These are phyloP conservation scores for Xylariaceae sp. DNA, from an alignment of 2,329 filamentous ascomycete species.

Conservation along the genomic window DNA sequence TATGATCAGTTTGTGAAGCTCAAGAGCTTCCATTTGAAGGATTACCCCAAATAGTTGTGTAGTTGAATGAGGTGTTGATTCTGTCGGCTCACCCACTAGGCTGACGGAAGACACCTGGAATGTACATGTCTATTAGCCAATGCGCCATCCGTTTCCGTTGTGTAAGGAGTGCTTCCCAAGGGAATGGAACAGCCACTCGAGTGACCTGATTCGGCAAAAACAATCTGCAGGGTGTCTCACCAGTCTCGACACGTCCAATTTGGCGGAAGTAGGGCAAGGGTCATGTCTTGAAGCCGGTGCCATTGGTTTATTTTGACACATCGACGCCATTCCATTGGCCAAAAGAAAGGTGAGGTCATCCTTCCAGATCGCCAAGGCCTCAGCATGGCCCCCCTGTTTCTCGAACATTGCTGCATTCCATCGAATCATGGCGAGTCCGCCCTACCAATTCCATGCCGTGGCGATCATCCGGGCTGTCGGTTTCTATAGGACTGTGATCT, in stretches of 20 bases:
- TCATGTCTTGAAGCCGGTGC: conserved; percentile 21
- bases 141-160: not conserved
- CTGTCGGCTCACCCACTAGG: not conserved
- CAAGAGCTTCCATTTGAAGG: conserved; percentile 93
- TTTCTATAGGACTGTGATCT: conserved; percentile 3
- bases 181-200: conserved; percentile 14
- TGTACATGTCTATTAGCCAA: conserved; percentile 1
- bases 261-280: conserved; percentile 21
- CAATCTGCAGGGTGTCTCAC: conserved; percentile 15
- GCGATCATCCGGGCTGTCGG: not conserved
- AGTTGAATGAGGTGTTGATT: conserved; percentile 2
- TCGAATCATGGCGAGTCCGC: not conserved
- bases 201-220: conserved; percentile 13
- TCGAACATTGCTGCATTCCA: conserved; percentile 12
- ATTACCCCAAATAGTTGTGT: conserved; percentile 55
- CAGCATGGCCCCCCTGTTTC: conserved; percentile 6
- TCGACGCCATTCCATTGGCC: conserved; percentile 14
- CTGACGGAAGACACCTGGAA: conserved; percentile 3
- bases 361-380: conserved; percentile 1
- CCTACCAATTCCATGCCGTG: not conserved
- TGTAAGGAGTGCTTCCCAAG: conserved; percentile 9
- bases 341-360: conserved; percentile 16
- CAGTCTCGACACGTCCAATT: conserved; percentile 3
- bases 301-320: conserved; percentile 19
- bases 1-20: conserved; percentile 95